Conservation (phyloP, 2,329 filamentous ascomycete species). For the Ophiocordyceps camponoti-floridani region DNA sequence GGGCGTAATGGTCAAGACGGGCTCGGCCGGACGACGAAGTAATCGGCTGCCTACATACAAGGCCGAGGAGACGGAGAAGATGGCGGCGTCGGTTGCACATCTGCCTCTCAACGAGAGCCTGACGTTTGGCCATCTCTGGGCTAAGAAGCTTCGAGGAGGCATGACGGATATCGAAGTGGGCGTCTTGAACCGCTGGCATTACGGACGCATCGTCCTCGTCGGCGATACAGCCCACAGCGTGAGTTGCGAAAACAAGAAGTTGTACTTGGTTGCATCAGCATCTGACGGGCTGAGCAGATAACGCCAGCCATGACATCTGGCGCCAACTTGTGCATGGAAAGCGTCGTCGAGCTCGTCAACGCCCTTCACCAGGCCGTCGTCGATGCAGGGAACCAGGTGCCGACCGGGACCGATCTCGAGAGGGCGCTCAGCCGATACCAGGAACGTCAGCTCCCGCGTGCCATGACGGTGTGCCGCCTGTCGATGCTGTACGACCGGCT, state of each 20-base stretch:
- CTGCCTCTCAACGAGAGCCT: constrained; percentile 10
- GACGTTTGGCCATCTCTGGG: constrained; percentile 16
- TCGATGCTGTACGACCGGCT: not conserved
- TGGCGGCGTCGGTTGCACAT: constrained; percentile 9
- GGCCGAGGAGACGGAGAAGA: constrained; percentile 11
- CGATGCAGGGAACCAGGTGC: not conserved
- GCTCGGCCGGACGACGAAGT: not conserved
- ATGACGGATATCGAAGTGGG: constrained; percentile 15
- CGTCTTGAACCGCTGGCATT: constrained; percentile 11
- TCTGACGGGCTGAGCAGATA: not conserved
- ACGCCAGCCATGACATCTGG: constrained; percentile 11
- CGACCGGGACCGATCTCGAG: not conserved
- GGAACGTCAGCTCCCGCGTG: not conserved
- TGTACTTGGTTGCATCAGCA: not conserved
- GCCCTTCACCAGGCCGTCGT: constrained; percentile 4
- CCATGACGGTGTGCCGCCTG: not conserved
- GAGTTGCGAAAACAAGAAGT: constrained; percentile 6
- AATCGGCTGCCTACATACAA: not conserved
- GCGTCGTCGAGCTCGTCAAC: constrained; percentile 8
- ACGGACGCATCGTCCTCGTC: constrained; percentile 12
- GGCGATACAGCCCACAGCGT: constrained; percentile 16
- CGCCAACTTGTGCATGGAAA: constrained; percentile 12
- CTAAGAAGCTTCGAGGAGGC: constrained; percentile 3
- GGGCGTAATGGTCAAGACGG: not conserved
- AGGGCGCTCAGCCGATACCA: not conserved